These are phyloP conservation scores for Musa itinerans DNA, from an alignment of 176 grass and related monocot genomes.

Conservation along the genomic window DNA sequence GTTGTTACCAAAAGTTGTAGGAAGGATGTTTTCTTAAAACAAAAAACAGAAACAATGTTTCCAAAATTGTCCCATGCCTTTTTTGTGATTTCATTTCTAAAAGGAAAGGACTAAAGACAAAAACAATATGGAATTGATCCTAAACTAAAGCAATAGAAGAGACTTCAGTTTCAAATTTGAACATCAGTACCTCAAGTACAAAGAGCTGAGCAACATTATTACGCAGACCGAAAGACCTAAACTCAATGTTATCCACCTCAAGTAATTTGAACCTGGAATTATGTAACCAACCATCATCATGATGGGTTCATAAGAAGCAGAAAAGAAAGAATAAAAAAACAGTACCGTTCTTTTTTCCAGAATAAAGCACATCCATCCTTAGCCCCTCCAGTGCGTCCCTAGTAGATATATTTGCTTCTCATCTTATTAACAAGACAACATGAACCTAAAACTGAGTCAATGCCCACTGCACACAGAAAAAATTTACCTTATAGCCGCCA, in stretches of 20 bases:
- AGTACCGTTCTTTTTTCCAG: conserved; percentile 75
- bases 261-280: conserved; percentile 59
- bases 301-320: conserved; percentile 14
- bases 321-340: conserved; percentile 16
- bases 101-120: neutral
- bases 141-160: neutral
- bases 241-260: conserved; percentile 78
- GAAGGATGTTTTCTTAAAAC: neutral
- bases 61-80: neutral
- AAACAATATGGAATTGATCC: conserved; percentile 9
- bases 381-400: conserved; percentile 56
- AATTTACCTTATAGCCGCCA: conserved; percentile 61
- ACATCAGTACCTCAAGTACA: conserved; percentile 66
- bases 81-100: conserved; percentile 5
- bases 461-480: neutral
- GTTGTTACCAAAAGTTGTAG: neutral
- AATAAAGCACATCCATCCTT: conserved; percentile 85
- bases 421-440: neutral
- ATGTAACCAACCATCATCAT: conserved; percentile 22
- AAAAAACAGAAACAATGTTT: neutral
- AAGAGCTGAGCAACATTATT: conserved; percentile 90
- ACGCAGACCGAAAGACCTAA: conserved; percentile 64
- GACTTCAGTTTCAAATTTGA: neutral
- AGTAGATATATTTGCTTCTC: neutral
- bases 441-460: conserved; percentile 4